Base-by-base conservation (phyloP, 225 moss, liverwort and hornwort species). In the Rhytidiadelphus loreus region DNA sequence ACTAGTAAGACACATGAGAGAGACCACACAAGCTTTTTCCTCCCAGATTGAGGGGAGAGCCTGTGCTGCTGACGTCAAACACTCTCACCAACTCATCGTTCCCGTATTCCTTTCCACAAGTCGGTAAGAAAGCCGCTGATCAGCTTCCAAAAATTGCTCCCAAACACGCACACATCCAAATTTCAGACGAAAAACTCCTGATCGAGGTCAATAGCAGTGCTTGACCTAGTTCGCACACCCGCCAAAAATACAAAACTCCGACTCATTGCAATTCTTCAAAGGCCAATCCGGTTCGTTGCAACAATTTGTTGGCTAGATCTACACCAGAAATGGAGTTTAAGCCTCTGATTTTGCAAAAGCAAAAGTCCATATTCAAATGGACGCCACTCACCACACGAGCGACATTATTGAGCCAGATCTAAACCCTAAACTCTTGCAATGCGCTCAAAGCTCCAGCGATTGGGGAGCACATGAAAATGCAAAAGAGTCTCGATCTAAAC, bases 361-460 rank as follows among this genome's bases (percentile, higher is more conserved):
- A 16, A 62, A 25, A 65, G 7, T 22, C 44, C 63, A 21, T 37
- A 26, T 83, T 68, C 25, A 57, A 81, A 84, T 58, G 82, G 7
- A 78, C 56, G 28, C 16, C 78, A n/a, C 25, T 56, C 82, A 24
- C 53, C 43, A 61, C 82, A 50, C 59, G 41, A 84, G 82, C 44
- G 71, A 53, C 88, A 71, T 83, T 43, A 57, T 25, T 50, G 87
- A 78, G 63, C 78, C n/a, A 53, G 80, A 89, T 87, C 87, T 56
- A 43, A 89, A 87, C 89, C 92, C 92, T 89, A 88, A 74, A 74
- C 58, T 59, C n/a, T 57, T 84, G 29, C 7, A 37, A 80, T 26
- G 33, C 6, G 21, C 3, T 58, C 58, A 58, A 87, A 72, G 17
- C 75, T 76, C 64, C 76, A 59, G 39, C 32, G 50, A 87, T 61